Evolutionary conservation across 2,329 filamentous ascomycete genomes (phyloP), one percentile per base, ranked within the genome.

Genomic region (Fusarium sterilihyphosum): DNA sequence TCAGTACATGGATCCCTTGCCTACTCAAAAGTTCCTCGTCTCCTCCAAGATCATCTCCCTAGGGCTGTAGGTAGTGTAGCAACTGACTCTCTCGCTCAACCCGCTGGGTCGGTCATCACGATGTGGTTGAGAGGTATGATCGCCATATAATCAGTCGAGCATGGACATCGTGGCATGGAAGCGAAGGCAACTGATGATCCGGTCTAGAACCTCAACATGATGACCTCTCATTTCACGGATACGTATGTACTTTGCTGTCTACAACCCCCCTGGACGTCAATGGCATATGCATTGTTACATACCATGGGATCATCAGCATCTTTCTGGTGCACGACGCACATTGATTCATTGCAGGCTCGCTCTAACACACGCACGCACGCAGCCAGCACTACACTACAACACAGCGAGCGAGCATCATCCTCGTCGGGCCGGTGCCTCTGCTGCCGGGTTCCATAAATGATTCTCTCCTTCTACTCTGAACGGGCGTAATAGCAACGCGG

Each of bases 21-120:
- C 33, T 22, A 29, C 18, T 40, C 67, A 70, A 70, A 70, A 71
- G 67, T 70, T 53, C 67, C 67, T 70, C 41, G 37, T 50, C 49
- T 47, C 49, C 49, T 66, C 49, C 60, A 54, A 64, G 47, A 66
- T 66, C 59, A 40, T 35, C 57, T 50, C 56, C 66, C 60, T 73
- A 73, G 70, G 70, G 70, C 70, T 73, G 67, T 53, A 70, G 41
- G 67, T 35, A 70, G 41, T 60, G 57, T 60, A 66, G 64, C 41
- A 65, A 52, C 46, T 37, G 29, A 47, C 26, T 66, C 58, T 37
- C 53, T 61, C 41, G 24, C 47, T 61, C 24, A 50, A 31, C 26
- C 37, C 47, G 31, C 40, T 67, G 46, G 56, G n/a, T 41, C 49
- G 57, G 38, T 53, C 56, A 40, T 71, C 52, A 67, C 61, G 66